phyloP scores from a whole-genome alignment of 441 rosid genomes.

The Corymbia citriodora region DNA sequence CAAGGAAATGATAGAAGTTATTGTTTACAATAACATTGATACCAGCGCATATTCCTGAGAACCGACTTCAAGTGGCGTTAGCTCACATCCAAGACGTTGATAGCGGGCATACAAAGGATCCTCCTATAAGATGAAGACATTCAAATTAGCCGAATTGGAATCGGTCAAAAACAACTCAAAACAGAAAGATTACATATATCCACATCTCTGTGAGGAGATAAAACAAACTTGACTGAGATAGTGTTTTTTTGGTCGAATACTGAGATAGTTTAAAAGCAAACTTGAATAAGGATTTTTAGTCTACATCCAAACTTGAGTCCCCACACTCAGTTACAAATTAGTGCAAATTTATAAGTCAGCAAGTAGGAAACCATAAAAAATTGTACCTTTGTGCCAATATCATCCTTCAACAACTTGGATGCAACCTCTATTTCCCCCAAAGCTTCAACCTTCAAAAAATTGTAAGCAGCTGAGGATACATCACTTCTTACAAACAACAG shows the following conservation, averaged over 20 bases:
- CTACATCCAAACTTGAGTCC: background rate
- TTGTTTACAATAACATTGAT: background rate
- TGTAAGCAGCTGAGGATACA: conserved; percentile 14
- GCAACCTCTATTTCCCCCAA: conserved; percentile 87
- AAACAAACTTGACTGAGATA: background rate
- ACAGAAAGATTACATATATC: background rate
- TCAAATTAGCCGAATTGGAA: background rate
- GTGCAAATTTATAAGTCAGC: background rate
- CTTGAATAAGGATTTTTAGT: background rate
- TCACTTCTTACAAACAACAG: background rate
- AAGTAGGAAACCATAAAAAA: background rate
- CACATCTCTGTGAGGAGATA: background rate
- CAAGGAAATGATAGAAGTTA: background rate
- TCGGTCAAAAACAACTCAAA: background rate
- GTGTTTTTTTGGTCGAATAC: background rate
- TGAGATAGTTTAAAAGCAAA: background rate
- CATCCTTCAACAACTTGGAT: conserved; percentile 61
- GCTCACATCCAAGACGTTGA: conserved; percentile 59
- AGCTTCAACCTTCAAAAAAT: conserved; percentile 70
- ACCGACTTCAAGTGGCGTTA: conserved; percentile 54
- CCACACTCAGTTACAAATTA: background rate
- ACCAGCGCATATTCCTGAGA: conserved; percentile 72
- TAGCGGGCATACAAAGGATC: conserved; percentile 71
- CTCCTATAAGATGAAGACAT: conserved; percentile 34
- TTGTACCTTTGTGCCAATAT: conserved; percentile 42